A percentile compares a stretch with the other conserved stretches of the same genome.
Evolutionary conservation across 352 stramenopile genomes (phyloP).

Genomic region (Phytophthora podocarpi): DNA sequence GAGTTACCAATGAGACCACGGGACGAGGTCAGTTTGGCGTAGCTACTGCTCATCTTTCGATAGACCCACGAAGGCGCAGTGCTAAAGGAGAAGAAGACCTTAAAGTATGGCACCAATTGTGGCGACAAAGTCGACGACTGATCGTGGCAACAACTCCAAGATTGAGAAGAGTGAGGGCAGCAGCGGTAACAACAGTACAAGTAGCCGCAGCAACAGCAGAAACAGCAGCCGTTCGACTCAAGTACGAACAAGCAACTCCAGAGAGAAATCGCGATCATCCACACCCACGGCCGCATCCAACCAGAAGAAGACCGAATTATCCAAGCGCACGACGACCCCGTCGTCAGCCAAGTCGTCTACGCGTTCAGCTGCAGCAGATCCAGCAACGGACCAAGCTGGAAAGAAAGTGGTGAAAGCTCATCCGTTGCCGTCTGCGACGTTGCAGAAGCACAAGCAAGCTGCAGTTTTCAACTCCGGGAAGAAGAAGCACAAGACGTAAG

Average conservation of each 20-base stretch:
- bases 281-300: constrained; percentile 8
- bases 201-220: constrained; percentile 14
- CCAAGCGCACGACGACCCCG: constrained; percentile 10
- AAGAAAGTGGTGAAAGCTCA: constrained; percentile 29
- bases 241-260: constrained; percentile 3
- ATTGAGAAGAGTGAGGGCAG: constrained; percentile 1
- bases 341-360: constrained; percentile 16
- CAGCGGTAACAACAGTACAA: constrained; percentile 14
- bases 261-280: constrained; percentile 18
- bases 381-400: constrained; percentile 3
- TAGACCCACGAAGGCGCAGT: neutral
- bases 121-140: constrained; percentile 1
- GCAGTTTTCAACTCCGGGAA: constrained; percentile 69
- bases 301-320: constrained; percentile 17
- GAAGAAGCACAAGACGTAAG: constrained; percentile 81
- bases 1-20: neutral
- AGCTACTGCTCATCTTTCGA: constrained; percentile 9
- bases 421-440: constrained; percentile 53
- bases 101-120: constrained; percentile 26
- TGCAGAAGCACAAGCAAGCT: constrained; percentile 81
- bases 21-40: too few relatives aligned
- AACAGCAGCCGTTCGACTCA: constrained; percentile 24
- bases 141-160: constrained; percentile 27
- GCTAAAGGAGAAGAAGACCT: neutral
- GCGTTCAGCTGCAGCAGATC: neutral